Base-by-base conservation (phyloP, 345 rosid species). In the Salix suchowensis region DNA sequence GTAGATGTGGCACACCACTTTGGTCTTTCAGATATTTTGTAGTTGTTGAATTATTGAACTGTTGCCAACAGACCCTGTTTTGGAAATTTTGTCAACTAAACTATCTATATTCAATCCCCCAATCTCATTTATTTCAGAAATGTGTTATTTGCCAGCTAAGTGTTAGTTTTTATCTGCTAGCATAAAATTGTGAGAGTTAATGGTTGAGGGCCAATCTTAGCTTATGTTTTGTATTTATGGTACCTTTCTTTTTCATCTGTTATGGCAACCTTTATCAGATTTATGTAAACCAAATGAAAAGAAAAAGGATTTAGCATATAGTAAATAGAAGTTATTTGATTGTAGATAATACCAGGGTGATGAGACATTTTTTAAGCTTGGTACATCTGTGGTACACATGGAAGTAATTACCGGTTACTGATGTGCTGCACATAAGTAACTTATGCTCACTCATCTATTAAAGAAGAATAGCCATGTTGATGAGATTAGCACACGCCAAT, bases 1-100 rank as follows among this genome's bases (percentile, higher is more conserved):
- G 99, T 96, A 87, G 68, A 28, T 32, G 37, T 75, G 68, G 2
- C 46, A 42, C 50, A 7, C 65, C 39, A 39, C 6, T n/a, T 26
- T 71, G 46, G n/a, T 24, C 54, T 14, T 18, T 52, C 67, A 62
- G 34, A 40, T 15, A 12, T 52, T 42, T 64, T 39, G 4, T 21
- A 6, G 14, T 79, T 26, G 2, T 52, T 34, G 15, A 54, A 24
- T n/a, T 79, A 19, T 44, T 23, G n/a, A 14, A 46, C 28, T 72
- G 15, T 76, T 58, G 64, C 28, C 62, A n/a, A 58, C 28, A 12
- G 23, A 58, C 28, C 23, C 28, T 23, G 4, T n/a, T 23, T 65
- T 65, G 24, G n/a, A 65, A 28, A 65, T 30, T 34, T 65, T 7
- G 46, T 66, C 2, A 66, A 21, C 42, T 19, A 30, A 62, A 23